phyloP scores from a whole-genome alignment of 1,284 basidiomycete species.

The Ceratobasidium sp. region DNA sequence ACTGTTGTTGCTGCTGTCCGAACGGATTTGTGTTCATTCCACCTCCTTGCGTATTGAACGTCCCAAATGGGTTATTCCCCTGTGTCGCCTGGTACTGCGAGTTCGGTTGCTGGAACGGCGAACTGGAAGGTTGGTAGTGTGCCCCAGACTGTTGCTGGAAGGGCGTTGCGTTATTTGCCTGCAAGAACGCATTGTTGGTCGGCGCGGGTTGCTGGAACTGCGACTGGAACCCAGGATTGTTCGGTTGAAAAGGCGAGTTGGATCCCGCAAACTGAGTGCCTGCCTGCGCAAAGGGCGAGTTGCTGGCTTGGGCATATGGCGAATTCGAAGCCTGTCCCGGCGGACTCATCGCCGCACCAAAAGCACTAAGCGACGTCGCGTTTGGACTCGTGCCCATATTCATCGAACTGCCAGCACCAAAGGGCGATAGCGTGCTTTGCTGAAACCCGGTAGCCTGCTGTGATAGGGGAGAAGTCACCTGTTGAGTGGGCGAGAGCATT shows the following conservation, averaged over 20 bases:
- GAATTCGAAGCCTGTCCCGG: constrained; percentile 7
- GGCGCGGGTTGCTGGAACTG: constrained; percentile 27
- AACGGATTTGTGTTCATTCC: constrained; percentile 18
- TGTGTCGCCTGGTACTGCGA: constrained; percentile 16
- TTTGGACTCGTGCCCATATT: not conserved
- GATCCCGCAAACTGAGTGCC: not conserved
- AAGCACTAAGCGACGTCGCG: constrained; percentile 13
- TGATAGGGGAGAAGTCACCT: not conserved
- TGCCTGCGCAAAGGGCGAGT: constrained; percentile 20
- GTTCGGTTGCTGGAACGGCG: constrained; percentile 24
- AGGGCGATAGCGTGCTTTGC: constrained; percentile 12
- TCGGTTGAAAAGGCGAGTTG: not conserved
- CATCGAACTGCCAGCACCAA: constrained; percentile 5
- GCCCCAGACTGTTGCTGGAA: constrained; percentile 1
- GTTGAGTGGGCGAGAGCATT: not conserved
- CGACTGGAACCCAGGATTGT: constrained; percentile 12
- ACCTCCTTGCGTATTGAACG: not conserved
- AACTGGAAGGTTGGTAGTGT: constrained; percentile 17
- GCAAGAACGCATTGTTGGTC: constrained; percentile 13
- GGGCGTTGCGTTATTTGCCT: no score
- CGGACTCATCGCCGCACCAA: constrained; percentile 33
- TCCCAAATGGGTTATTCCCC: constrained; percentile 24
- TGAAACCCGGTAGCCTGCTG: constrained; percentile 19
- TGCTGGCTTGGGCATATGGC: constrained; percentile 17
- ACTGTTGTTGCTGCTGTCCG: constrained; percentile 24